Evolutionary conservation across 768 basidiomycete species (phyloP).

Genomic region (Sistotremastrum suecicum): DNA sequence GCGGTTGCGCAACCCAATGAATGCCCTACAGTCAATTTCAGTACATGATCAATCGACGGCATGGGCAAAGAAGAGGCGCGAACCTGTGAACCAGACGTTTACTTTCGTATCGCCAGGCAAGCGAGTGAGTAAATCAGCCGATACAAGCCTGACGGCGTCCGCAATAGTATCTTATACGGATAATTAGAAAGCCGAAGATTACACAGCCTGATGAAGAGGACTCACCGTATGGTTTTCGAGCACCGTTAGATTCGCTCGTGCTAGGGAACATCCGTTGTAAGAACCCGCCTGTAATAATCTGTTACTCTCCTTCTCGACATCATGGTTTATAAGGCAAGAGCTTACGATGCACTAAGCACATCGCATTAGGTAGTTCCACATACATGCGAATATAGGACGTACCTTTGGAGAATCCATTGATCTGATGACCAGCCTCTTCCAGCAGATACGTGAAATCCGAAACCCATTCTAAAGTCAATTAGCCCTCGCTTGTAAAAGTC

Average conservation of each 20-base stretch:
- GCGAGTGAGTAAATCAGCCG: too few relatives aligned
- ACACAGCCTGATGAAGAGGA: too few relatives aligned
- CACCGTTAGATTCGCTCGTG: too few relatives aligned
- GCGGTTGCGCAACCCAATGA: constrained; percentile 10
- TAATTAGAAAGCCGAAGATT: too few relatives aligned
- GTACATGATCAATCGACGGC: too few relatives aligned
- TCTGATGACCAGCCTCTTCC: constrained; percentile 2
- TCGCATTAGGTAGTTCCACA: background rate
- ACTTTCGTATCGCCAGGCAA: too few relatives aligned
- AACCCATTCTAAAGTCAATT: constrained; percentile 7
- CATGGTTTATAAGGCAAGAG: background rate
- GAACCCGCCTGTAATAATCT: background rate
- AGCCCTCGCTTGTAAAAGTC: background rate
- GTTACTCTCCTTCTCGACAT: background rate
- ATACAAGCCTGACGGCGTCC: too few relatives aligned
- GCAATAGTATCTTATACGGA: too few relatives aligned
- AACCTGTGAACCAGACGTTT: too few relatives aligned
- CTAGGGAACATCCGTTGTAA: background rate
- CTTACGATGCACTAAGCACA: background rate
- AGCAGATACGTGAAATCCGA: constrained; percentile 6
- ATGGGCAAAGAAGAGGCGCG: too few relatives aligned
- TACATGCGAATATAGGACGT: background rate
- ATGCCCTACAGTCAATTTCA: constrained; percentile 1
- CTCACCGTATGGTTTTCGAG: too few relatives aligned
- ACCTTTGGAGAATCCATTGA: constrained; percentile 5